Conservation (phyloP, 805 yeast genomes). For the Kodamaea leandrae region DNA sequence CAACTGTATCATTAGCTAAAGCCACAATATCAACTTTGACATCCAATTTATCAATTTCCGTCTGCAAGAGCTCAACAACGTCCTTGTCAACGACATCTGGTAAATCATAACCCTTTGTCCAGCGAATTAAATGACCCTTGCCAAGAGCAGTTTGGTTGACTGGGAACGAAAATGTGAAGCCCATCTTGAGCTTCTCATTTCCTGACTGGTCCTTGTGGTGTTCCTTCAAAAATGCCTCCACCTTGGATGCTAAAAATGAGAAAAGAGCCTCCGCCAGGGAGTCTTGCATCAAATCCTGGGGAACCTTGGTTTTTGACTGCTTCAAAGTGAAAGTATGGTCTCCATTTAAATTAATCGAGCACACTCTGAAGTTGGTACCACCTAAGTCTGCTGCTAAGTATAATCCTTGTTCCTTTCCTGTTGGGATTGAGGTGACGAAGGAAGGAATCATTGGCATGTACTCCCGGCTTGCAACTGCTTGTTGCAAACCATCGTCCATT, state of each 20-base stretch:
- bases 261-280: conserved; percentile 66
- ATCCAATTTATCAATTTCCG: conserved; percentile 56
- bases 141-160: conserved; percentile 79
- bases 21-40: conserved; percentile 77
- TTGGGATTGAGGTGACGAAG: conserved; percentile 79
- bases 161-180: conserved; percentile 94
- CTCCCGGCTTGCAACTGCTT: conserved; percentile 41
- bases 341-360: conserved; percentile 77
- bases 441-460: conserved; percentile 88
- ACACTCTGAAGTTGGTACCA: conserved; percentile 93
- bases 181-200: conserved; percentile 56
- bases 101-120: conserved; percentile 95
- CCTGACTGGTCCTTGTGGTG: conserved; percentile 53
- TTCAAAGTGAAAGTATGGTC: conserved; percentile 74
- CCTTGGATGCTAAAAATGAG: conserved; percentile 68
- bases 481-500: conserved; percentile 57
- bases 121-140: conserved; percentile 79
- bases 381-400: conserved; percentile 92
- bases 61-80: conserved; percentile 71
- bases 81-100: conserved; percentile 83
- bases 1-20: conserved; percentile 93
- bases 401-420: conserved; percentile 80
- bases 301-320: conserved; percentile 78
- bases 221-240: conserved; percentile 59
- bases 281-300: conserved; percentile 70